Evolutionary conservation across 192 early-diverging fungal genomes (phyloP), one percentile per base, ranked within the genome.

Genomic region (Coemansia sp.): DNA sequence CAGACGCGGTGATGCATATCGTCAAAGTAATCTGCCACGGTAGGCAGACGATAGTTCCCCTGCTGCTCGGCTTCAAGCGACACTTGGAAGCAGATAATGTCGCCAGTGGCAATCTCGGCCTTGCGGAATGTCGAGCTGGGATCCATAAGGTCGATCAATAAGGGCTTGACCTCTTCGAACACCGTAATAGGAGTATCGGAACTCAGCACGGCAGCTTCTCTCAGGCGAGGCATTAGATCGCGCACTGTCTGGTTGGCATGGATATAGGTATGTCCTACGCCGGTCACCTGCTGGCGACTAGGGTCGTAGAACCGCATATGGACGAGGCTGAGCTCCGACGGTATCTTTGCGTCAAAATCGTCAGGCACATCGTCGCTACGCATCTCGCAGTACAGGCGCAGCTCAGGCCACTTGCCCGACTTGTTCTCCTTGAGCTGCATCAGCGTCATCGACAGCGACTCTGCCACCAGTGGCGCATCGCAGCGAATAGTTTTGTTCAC

Each of bases 131-230:
- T 92, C 36, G 66, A 36, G 36, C 85, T 79, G 12, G 71, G 40
- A 64, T 93, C 90, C 82, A 94, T 89, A 31, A 72, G 68, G 49
- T 98, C 96, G 57, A 99, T 92, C 92, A 97, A 91, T 9, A 85
- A 87, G 0, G 97, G 95, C 85, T 97, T 97, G 68, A 99, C 90
- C 82, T 99, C 97, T 87, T 94, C 94, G 69, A 85, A 94, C 31
- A 94, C 46, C 54, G 78, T 75, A 22, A 98, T 51, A 0, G 80
- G 71, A 7, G 92, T 91, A 41, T 81, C 84, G 5, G 75, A 60
- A 18, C 89, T 78, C 36, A 93, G 85, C 0, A 77, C 84, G 27
- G 80, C 87, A 69, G 88, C 87, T 18, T 84, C 76, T 22, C 80
- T 72, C 40, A 96, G 55, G 6, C 68, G 44, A 0, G 88, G 88